Percentiles rank a stretch among this genome's conserved stretches.
Conservation (phyloP, 257 asterid species). For the Solanum dulcamara region DNA sequence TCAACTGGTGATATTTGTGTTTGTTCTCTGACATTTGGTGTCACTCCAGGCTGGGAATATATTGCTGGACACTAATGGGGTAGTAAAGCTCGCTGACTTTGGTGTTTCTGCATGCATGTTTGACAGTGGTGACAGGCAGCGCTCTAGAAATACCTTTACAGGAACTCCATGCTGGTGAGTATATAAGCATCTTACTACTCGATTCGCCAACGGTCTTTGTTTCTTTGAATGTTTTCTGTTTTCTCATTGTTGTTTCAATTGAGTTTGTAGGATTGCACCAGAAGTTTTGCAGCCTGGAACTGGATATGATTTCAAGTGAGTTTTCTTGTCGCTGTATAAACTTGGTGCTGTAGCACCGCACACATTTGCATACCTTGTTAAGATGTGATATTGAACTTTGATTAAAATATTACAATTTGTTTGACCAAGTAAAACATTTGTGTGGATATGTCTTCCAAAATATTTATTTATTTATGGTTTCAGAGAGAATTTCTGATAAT, state of each 20-base stretch:
- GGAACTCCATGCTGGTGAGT: conserved; percentile 99
- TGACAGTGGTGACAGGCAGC: conserved; percentile 96
- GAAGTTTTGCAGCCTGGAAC: conserved; percentile 98
- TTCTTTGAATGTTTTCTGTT: not conserved
- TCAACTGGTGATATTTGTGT: not conserved
- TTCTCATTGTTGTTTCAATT: conserved; percentile 5
- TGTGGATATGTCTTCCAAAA: not conserved
- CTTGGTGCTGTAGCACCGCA: not conserved
- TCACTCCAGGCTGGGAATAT: conserved; percentile 88
- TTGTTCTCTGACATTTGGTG: conserved; percentile 7
- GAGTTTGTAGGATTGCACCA: conserved; percentile 88
- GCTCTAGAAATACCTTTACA: conserved; percentile 90
- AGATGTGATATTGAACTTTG: not conserved
- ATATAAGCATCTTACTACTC: not conserved
- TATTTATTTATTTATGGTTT: not conserved
- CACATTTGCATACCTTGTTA: not conserved
- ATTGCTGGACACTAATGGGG: conserved; percentile 78
- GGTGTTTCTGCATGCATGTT: conserved; percentile 97
- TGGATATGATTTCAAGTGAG: conserved; percentile 97
- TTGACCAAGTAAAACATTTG: not conserved
- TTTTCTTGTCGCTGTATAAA: conserved; percentile 1
- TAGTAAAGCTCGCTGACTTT: conserved; percentile 91
- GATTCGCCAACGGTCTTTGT: not conserved
- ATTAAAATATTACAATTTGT: not conserved
- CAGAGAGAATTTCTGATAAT: not conserved